Evolutionary conservation across 164 flowering plant genomes (phyloP), one percentile per base, ranked within the genome.

Genomic region (Warburgia ugandensis): DNA sequence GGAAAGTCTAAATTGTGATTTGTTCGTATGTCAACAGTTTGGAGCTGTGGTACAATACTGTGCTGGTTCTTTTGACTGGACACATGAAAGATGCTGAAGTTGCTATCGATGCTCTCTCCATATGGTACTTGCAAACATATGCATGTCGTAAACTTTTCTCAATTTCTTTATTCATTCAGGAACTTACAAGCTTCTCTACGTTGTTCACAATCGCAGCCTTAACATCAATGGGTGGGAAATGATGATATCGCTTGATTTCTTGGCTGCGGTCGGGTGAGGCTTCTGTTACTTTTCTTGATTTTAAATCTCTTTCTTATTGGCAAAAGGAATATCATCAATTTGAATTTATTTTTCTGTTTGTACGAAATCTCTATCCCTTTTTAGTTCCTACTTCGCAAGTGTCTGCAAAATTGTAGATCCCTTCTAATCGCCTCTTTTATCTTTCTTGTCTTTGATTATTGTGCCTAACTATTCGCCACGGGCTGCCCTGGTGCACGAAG

Each of bases 171-270:
- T n/a, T n/a, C 5, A 3, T 33, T 22, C 14, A 2, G 27, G 0
- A 3, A 0, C 7, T 48, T 4, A 19, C 4, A 20, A 8, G 13
- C n/a, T 33, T 3, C 20, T 25, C 12, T 8, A 7, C 5, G 49
- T 14, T 4, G 25, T 20, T 5, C 10, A n/a, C 6, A 48, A 35
- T 17, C 20, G 20, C 75, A 82, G 85, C 62, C 45, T 79, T 28
- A 77, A 72, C 58, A 72, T 82, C 63, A 77, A 64, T 55, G 81
- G 79, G 2, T 74, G 79, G 78, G 85, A 73, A 63, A 62, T 79
- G 75, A 82, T 79, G 90, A 69, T 82, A 26, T 59, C 77, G 13
- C 57, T 75, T 47, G 80, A 75, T n/a, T 72, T 75, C 59, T 54
- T 75, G 36, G 59, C 59, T 28, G 74, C 67, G 27, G 69, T 71